These are phyloP conservation scores for Puya raimondii DNA, from an alignment of 176 grass and related monocot species.

Conservation along the genomic window DNA sequence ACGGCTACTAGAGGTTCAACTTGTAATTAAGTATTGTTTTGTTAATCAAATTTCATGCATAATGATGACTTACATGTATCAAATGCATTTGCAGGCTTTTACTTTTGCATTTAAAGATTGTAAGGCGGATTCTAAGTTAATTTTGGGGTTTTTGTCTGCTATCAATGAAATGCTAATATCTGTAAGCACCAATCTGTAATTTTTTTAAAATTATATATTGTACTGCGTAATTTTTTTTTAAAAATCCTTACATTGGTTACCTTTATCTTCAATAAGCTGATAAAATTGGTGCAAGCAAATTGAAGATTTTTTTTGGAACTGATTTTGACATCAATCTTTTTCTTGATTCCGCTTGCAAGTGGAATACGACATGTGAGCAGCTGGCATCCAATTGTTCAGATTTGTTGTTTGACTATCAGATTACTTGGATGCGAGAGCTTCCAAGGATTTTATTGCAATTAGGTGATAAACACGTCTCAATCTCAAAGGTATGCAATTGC, in stretches of 20 bases:
- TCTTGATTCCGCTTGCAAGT: neutral
- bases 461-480: neutral
- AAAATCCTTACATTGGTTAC: neutral
- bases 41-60: neutral
- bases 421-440: constrained; percentile 1
- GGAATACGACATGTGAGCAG: neutral
- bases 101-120: constrained; percentile 5
- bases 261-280: neutral
- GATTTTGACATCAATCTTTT: neutral
- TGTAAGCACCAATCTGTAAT: neutral
- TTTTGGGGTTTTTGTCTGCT: constrained; percentile 6
- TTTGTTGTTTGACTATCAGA: neutral
- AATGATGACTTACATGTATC: neutral
- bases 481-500: constrained; percentile 3
- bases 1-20: constrained; percentile 1
- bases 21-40: neutral
- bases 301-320: neutral
- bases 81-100: constrained; percentile 7
- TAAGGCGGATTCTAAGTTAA: neutral
- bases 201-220: neutral
- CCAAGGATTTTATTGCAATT: constrained; percentile 5
- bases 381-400: neutral
- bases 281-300: neutral
- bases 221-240: neutral
- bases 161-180: constrained; percentile 4